Conservation (phyloP, 768 basidiomycete genomes). For the Cystofilobasidium macerans region DNA sequence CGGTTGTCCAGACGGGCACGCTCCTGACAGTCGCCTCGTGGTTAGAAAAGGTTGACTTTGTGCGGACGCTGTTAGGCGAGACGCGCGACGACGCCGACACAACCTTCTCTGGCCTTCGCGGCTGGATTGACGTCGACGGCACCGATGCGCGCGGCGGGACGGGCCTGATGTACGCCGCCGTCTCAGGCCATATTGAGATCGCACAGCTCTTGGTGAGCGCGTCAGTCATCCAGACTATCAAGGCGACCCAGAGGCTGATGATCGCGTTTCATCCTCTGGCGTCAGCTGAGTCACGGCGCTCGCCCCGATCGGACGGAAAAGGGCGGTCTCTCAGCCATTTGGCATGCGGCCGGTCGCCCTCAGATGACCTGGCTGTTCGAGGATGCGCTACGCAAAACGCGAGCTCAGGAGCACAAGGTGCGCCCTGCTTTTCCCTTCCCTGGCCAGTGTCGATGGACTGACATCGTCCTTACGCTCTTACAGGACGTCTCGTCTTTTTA, state of each 20-base stretch:
- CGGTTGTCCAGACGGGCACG: background rate
- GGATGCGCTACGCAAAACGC: slow-evolving; percentile 5
- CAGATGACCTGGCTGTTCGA: slow-evolving; percentile 18
- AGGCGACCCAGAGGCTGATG: background rate
- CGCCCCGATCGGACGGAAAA: slow-evolving; percentile 16
- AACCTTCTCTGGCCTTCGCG: background rate
- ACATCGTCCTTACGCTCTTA: background rate
- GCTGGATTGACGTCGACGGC: slow-evolving; percentile 6
- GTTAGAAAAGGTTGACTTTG: slow-evolving; percentile 1
- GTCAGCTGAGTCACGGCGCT: slow-evolving; percentile 15
- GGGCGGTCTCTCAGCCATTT: slow-evolving; percentile 8
- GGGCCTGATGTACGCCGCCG: slow-evolving; percentile 17
- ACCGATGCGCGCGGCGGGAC: slow-evolving; percentile 16
- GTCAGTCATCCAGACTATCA: background rate
- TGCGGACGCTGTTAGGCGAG: background rate
- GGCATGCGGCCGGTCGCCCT: slow-evolving; percentile 11
- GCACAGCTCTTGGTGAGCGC: slow-evolving; percentile 10
- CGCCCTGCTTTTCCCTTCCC: background rate
- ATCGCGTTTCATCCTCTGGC: background rate
- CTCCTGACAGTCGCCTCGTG: background rate
- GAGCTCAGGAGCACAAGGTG: slow-evolving; percentile 3
- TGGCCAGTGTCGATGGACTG: background rate
- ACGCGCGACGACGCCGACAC: background rate
- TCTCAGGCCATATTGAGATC: slow-evolving; percentile 14
- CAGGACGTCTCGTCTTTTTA: background rate